Evolutionary conservation across 2,329 filamentous ascomycete species (phyloP).

Genomic region (Lithohypha guttulata): DNA sequence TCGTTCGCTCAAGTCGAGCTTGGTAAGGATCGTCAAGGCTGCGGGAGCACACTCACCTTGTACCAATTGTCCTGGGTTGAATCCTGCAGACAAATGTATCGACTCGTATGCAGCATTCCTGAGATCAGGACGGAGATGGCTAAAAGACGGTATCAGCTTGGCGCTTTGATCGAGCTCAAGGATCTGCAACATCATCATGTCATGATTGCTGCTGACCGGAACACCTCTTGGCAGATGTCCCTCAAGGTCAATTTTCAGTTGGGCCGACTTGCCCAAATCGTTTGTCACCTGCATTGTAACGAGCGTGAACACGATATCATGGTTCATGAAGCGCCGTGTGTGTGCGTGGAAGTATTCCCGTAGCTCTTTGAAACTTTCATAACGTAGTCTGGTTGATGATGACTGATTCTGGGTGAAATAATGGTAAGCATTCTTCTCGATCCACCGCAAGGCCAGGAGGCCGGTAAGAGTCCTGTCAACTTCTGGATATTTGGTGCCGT

Average conservation of each 20-base stretch:
- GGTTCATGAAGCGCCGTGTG: slow-evolving; percentile 11
- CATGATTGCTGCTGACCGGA: slow-evolving; percentile 20
- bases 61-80: slow-evolving; percentile 28
- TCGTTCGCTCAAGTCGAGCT: slow-evolving; percentile 13
- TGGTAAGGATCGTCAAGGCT: slow-evolving; percentile 19
- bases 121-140: slow-evolving; percentile 12
- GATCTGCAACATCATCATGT: slow-evolving; percentile 23
- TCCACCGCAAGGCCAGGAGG: slow-evolving; percentile 30
- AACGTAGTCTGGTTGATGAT: slow-evolving; percentile 18
- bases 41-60: slow-evolving; percentile 26
- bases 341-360: slow-evolving; percentile 15
- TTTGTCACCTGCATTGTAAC: slow-evolving; percentile 26
- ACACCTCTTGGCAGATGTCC: slow-evolving; percentile 16
- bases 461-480: slow-evolving; percentile 31
- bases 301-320: slow-evolving; percentile 21
- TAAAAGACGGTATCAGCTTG: slow-evolving; percentile 20
- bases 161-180: slow-evolving; percentile 11
- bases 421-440: slow-evolving; percentile 27
- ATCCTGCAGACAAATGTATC: slow-evolving; percentile 24
- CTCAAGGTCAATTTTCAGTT: slow-evolving; percentile 18
- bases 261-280: slow-evolving; percentile 27
- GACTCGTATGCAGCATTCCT: slow-evolving; percentile 21
- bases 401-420: slow-evolving; percentile 24
- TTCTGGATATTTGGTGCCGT: slow-evolving; percentile 26
- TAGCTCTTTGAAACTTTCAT: slow-evolving; percentile 24